Conservation (phyloP, 2,329 filamentous ascomycete genomes). For the Microdochium trichocladiopsis region DNA sequence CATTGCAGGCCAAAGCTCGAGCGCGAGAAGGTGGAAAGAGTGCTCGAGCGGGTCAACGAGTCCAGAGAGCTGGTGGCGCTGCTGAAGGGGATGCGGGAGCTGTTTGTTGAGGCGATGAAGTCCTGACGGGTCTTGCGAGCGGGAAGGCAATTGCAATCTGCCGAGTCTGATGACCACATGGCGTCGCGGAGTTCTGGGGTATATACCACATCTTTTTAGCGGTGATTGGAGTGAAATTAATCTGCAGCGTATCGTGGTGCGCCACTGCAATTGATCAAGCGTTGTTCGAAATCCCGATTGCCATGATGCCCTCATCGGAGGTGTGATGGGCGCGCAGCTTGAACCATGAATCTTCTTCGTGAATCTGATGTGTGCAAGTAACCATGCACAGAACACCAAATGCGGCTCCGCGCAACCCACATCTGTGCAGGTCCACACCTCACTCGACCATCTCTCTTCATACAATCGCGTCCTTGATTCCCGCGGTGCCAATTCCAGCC, state of each 20-base stretch:
- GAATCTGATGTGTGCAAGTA: too few species aligned
- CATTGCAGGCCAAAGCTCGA: constrained; percentile 79
- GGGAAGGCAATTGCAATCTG: neutral
- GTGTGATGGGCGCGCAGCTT: too few species aligned
- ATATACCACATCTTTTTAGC: neutral
- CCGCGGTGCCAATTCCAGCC: too few species aligned
- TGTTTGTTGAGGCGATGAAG: constrained; percentile 65
- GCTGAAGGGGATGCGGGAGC: constrained; percentile 74
- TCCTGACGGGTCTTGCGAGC: constrained; percentile 20
- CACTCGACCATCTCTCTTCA: too few species aligned
- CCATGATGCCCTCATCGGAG: too few species aligned
- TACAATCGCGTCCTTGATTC: too few species aligned
- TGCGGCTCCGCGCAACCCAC: too few species aligned
- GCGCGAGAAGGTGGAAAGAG: constrained; percentile 66
- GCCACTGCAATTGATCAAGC: too few species aligned
- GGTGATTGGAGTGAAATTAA: neutral
- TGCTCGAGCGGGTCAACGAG: constrained; percentile 77
- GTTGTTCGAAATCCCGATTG: too few species aligned
- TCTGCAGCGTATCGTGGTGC: neutral
- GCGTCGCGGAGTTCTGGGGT: neutral
- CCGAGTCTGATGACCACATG: neutral
- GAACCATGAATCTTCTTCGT: too few species aligned
- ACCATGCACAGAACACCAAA: too few species aligned
- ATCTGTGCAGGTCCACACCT: too few species aligned
- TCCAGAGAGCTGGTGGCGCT: constrained; percentile 63